phyloP scores from a whole-genome alignment of 306 rosid species.

The Ochetophila trinervis region DNA sequence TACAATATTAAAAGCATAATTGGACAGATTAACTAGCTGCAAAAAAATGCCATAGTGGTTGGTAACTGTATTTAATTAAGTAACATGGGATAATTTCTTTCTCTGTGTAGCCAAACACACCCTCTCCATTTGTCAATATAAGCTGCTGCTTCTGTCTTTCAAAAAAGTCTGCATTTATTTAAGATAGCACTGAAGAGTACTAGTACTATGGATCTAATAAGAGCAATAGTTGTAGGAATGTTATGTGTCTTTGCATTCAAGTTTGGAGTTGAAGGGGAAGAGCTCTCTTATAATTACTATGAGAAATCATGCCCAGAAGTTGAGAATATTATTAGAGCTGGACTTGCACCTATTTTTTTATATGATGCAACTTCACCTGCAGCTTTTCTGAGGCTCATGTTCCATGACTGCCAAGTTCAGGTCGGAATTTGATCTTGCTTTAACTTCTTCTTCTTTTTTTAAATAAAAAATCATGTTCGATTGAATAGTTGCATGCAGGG shows the following conservation, averaged over 20 bases:
- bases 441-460: no score
- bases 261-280: constrained; percentile 16
- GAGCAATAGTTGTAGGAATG: background rate
- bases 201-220: constrained; percentile 21
- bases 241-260: constrained; percentile 8
- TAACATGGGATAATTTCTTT: background rate
- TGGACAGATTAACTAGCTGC: background rate
- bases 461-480: background rate
- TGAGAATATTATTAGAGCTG: constrained; percentile 22
- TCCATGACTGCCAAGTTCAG: constrained; percentile 44
- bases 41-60: background rate
- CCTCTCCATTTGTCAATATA: background rate
- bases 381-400: constrained; percentile 41
- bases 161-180: background rate
- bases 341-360: constrained; percentile 16
- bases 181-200: background rate
- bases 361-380: constrained; percentile 32
- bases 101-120: background rate
- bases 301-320: constrained; percentile 32
- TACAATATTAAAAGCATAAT: no score
- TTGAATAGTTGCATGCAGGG: constrained; percentile 17
- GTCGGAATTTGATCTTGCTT: no score
- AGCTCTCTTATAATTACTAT: constrained; percentile 29
- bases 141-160: background rate
- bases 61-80: background rate